phyloP scores from a whole-genome alignment of 1,284 basidiomycete species.

The Ustilago sp. region DNA sequence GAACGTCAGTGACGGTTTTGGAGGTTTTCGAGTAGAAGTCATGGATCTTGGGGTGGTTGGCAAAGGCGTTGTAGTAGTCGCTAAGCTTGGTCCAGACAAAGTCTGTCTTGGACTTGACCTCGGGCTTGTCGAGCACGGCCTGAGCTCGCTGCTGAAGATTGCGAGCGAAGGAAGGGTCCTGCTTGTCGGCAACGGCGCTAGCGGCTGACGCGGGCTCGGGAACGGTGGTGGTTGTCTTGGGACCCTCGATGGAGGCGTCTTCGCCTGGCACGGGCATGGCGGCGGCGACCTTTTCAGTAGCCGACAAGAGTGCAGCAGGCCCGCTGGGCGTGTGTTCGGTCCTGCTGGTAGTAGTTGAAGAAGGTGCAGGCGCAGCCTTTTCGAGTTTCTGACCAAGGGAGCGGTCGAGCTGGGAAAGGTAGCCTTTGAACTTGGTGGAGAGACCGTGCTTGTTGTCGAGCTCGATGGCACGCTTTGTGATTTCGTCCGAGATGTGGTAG shows the following conservation, averaged over 20 bases:
- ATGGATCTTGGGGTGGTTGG: constrained; percentile 67
- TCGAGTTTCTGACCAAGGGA: constrained; percentile 53
- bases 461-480: constrained; percentile 63
- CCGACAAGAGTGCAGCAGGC: constrained; percentile 41
- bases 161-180: constrained; percentile 50
- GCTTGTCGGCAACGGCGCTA: constrained; percentile 10
- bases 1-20: constrained; percentile 85
- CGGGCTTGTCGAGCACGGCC: constrained; percentile 54
- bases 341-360: constrained; percentile 32
- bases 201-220: constrained; percentile 30
- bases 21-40: constrained; percentile 82
- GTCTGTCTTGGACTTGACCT: constrained; percentile 58
- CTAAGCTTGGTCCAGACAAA: constrained; percentile 59
- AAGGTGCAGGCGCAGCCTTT: constrained; percentile 29
- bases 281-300: constrained; percentile 51
- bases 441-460: constrained; percentile 63
- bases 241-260: constrained; percentile 32
- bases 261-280: constrained; percentile 51
- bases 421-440: constrained; percentile 53
- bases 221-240: constrained; percentile 56
- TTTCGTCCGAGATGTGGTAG: constrained; percentile 60
- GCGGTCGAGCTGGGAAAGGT: constrained; percentile 59
- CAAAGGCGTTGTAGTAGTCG: constrained; percentile 61
- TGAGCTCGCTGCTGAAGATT: constrained; percentile 53
- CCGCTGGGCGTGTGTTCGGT: constrained; percentile 55